Evolutionary conservation across 2,329 filamentous ascomycete genomes (phyloP).

Genomic region (Cytospora paraplurivora): DNA sequence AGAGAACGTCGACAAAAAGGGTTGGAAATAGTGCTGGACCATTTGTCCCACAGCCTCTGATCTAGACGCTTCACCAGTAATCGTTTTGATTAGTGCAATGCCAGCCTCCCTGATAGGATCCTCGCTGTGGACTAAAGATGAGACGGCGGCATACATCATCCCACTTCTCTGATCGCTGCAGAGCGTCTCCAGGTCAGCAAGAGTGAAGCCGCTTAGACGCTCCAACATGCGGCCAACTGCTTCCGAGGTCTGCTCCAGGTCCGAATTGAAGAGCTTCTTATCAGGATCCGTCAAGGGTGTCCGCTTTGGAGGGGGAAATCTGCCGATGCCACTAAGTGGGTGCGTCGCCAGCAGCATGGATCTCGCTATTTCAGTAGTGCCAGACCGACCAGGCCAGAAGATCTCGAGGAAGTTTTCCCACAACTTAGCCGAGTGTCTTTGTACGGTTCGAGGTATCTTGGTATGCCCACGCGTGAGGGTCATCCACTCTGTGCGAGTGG

Average conservation of each 20-base stretch:
- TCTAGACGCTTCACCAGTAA: conserved; percentile 67
- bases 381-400: conserved; percentile 46
- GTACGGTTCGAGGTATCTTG: conserved; percentile 66
- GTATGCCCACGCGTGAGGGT: conserved; percentile 60
- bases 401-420: conserved; percentile 74
- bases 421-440: conserved; percentile 71
- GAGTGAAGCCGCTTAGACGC: conserved; percentile 74
- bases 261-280: conserved; percentile 75
- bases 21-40: conserved; percentile 47
- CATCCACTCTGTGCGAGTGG: conserved; percentile 68
- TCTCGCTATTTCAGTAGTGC: conserved; percentile 72
- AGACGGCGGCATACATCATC: conserved; percentile 73
- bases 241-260: conserved; percentile 58
- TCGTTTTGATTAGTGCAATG: conserved; percentile 78
- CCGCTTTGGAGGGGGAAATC: conserved; percentile 61
- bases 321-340: conserved; percentile 74
- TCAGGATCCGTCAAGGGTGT: conserved; percentile 43
- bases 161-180: conserved; percentile 63
- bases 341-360: conserved; percentile 71
- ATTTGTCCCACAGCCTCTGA: conserved; percentile 52
- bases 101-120: conserved; percentile 77
- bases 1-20: conserved; percentile 49
- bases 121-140: conserved; percentile 79
- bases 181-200: conserved; percentile 67
- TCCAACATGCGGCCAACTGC: conserved; percentile 75